Evolutionary conservation across 2,329 filamentous ascomycete species (phyloP).

Genomic region (Colletotrichum somersetense): DNA sequence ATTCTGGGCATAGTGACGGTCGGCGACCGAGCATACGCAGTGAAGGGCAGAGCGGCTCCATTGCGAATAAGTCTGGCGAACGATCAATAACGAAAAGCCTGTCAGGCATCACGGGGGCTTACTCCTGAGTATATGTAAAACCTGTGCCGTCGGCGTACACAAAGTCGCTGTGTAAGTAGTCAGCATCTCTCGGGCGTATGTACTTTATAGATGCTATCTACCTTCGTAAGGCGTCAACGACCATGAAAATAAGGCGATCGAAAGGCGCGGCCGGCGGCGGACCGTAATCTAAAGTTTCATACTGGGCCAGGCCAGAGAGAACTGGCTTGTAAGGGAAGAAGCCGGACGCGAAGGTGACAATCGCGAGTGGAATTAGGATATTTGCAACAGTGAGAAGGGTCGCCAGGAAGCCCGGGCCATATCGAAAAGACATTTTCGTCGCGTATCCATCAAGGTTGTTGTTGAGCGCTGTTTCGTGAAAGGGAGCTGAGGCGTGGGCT

Average conservation of each 20-base stretch:
- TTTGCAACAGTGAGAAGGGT: constrained; percentile 75
- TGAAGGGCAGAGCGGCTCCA: constrained; percentile 90
- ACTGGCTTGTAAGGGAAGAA: constrained; percentile 99
- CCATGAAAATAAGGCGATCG: constrained; percentile 95
- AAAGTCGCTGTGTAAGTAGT: constrained; percentile 77
- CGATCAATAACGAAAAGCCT: constrained; percentile 5
- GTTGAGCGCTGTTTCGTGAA: not conserved
- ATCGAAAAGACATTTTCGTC: constrained; percentile 33
- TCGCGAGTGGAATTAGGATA: constrained; percentile 79
- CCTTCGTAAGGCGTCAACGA: constrained; percentile 94
- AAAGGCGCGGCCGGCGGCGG: constrained; percentile 77
- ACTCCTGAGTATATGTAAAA: constrained; percentile 92
- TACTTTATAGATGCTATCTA: constrained; percentile 52
- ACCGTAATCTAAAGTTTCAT: constrained; percentile 68
- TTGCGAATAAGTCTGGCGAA: constrained; percentile 80
- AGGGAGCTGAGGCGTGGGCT: not conserved
- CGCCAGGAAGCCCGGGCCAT: constrained; percentile 26
- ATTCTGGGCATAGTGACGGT: constrained; percentile 98
- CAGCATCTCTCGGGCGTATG: constrained; percentile 23
- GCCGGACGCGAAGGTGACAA: constrained; percentile 83
- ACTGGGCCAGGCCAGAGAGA: constrained; percentile 83
- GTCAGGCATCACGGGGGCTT: constrained; percentile 44
- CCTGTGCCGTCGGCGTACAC: constrained; percentile 86
- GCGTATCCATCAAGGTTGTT: constrained; percentile 40
- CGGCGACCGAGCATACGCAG: constrained; percentile 93